Evolutionary conservation across 179 eudicot species (phyloP), one percentile per base, ranked within the genome.

Genomic region (Beta macrorhiza): DNA sequence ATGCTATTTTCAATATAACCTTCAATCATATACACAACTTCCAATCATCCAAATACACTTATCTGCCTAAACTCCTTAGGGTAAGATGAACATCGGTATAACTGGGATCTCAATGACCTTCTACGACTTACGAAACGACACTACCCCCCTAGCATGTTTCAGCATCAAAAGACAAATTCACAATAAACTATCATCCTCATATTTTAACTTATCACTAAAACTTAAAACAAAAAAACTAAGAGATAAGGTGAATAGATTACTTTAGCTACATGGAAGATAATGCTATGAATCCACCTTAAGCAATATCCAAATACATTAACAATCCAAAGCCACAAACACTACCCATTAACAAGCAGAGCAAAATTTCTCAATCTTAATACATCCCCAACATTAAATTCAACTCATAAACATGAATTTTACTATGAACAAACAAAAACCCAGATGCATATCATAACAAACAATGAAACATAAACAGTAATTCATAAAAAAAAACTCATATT

Each of bases 351-450:
- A 88, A 64, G 81, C 63, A 79, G 63, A 81, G 67, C 57, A 65
- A 78, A 72, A 62, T n/a, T 12, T 79, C 70, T 82, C 76, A 81
- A 84, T 79, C 85, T 71, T 37, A 72, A 67, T 74, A 73, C 17
- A 61, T 32, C 42, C 2, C 76, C 55, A 80, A 85, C 84, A 75
- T 55, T 63, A 72, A 87, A 83, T 81, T 70, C 78, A 86, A 77
- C 79, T 8, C 61, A 70, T 63, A 45, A 74, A 74, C 73, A 78
- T 71, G 79, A 82, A 80, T 80, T 88, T 78, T 78, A 79, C 25
- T 55, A 85, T 77, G 82, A 19, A 75, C 19, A 77, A 85, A 83
- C 77, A 69, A 80, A 75, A 78, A 65, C 84, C 85, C 85, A 85
- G 80, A 82, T 82, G 78, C 79, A 45, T 45, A 85, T 57, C 81